phyloP scores from a whole-genome alignment of 2,329 filamentous ascomycete species.

The Dactylellina drechsleri region DNA sequence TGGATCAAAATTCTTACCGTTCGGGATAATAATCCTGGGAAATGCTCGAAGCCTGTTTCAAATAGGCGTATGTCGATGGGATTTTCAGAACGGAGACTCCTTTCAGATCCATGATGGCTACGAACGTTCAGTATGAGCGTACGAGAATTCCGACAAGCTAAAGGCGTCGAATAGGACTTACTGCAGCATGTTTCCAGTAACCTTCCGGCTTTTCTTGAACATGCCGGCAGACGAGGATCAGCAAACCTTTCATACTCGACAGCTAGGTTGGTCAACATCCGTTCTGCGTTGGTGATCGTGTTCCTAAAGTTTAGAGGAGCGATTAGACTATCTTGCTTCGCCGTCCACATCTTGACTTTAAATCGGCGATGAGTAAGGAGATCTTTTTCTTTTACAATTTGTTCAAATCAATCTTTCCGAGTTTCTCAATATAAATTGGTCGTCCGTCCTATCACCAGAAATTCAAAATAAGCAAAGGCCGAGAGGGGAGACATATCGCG shows the following conservation, averaged over 20 bases:
- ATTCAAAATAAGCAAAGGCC: not conserved
- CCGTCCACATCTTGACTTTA: too few relatives aligned
- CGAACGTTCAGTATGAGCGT: not conserved
- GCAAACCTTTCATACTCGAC: conserved; percentile 97
- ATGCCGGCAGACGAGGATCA: conserved; percentile 91
- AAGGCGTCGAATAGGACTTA: conserved; percentile 10
- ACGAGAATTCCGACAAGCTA: not conserved
- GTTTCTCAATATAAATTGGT: conserved; percentile 95
- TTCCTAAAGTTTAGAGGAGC: conserved; percentile 15
- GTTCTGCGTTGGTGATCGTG: conserved; percentile 89
- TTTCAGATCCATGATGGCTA: conserved; percentile 91
- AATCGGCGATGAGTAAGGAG: too few relatives aligned
- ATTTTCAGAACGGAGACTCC: conserved; percentile 86
- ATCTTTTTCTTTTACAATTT: conserved; percentile 71
- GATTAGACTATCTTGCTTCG: not conserved
- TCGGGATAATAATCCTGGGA: conserved; percentile 99
- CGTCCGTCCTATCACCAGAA: conserved; percentile 78
- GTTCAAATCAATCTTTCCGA: conserved; percentile 89
- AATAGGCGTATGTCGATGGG: conserved; percentile 85
- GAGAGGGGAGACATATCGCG: not conserved
- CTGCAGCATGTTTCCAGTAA: conserved; percentile 96
- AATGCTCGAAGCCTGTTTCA: conserved; percentile 83
- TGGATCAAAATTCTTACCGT: conserved; percentile 64
- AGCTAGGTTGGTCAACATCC: conserved; percentile 96
- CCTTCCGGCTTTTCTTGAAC: conserved; percentile 87